Evolutionary conservation across 1,139 yeast species (phyloP).

Genomic region (Hanseniaspora uvarum): DNA sequence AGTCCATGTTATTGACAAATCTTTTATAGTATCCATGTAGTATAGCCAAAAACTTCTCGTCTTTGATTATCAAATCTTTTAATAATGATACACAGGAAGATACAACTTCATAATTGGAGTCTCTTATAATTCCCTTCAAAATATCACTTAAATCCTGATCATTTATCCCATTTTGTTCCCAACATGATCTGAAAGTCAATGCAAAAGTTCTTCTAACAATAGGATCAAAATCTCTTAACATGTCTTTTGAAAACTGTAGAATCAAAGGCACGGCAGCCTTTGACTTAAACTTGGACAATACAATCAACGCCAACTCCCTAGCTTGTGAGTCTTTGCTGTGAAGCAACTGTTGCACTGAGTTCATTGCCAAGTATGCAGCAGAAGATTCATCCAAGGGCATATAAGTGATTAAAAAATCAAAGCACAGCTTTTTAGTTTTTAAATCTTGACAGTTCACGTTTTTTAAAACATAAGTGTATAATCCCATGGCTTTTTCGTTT

Average conservation of each 20-base stretch:
- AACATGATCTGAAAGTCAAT: constrained; percentile 61
- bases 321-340: constrained; percentile 57
- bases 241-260: constrained; percentile 58
- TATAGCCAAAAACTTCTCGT: constrained; percentile 40
- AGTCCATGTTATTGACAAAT: constrained; percentile 43
- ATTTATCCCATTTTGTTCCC: constrained; percentile 33
- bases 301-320: constrained; percentile 65
- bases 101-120: constrained; percentile 55
- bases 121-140: constrained; percentile 49
- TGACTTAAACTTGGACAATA: constrained; percentile 70
- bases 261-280: constrained; percentile 74
- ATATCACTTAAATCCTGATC: constrained; percentile 41
- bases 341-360: constrained; percentile 78
- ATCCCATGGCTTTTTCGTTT: neutral
- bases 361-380: constrained; percentile 67
- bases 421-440: constrained; percentile 66
- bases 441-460: constrained; percentile 65
- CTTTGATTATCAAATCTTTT: constrained; percentile 44
- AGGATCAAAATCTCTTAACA: constrained; percentile 62
- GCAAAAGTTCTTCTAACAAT: constrained; percentile 74
- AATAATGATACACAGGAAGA: constrained; percentile 57
- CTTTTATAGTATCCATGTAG: constrained; percentile 65
- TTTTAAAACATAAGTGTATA: constrained; percentile 57
- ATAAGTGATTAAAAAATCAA: constrained; percentile 62
- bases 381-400: constrained; percentile 83